Base-by-base conservation (phyloP, 2,329 filamentous ascomycete species). In the Verticillium nubilum region DNA sequence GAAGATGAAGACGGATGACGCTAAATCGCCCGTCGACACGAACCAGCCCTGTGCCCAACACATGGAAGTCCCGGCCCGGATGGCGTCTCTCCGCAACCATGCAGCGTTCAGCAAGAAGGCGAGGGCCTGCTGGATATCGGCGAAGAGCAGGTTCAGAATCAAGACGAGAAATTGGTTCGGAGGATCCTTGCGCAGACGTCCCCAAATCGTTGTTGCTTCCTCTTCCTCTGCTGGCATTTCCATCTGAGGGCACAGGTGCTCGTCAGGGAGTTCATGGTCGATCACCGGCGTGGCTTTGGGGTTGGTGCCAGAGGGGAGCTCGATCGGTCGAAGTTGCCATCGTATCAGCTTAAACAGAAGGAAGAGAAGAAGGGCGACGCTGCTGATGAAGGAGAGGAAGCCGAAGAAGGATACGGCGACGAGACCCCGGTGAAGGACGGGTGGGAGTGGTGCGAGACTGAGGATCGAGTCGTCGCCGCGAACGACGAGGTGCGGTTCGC, bases 31-130 rank as follows among this genome's bases (percentile, higher is more conserved):
- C 0, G 82, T 83, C 4, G 86, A 87, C 2, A 90, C 76, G 54
- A 90, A 84, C 71, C 87, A 86, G n/a, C 86, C 88, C 70, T 91
- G 88, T 0, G 80, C 80, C 66, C 76, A 82, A 72, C 88, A 91
- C 5, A 81, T 75, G 1, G 76, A 65, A 0, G 79, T 80, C 2
- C 78, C 78, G 1, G 86, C 83, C 1, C 79, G 66, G 17, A 90
- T 80, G 0, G 74, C 76, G 68, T 87, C 76, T 15, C 74, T 69
- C 1, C 72, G 69, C 5, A 89, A 74, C 81, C 87, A 88, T 35
- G 80, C 74, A 4, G 80, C 79, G 62, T 86, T 89, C 55, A 90
- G 75, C 52, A 87, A 66, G 67, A 90, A 91, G 4, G 86, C 84
- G 0, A 84, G 69, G 7, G 84, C 79, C 66, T 90, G 88, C 66